Evolutionary conservation across 1,284 basidiomycete genomes (phyloP).

Genomic region (Moesziomyces sp.): DNA sequence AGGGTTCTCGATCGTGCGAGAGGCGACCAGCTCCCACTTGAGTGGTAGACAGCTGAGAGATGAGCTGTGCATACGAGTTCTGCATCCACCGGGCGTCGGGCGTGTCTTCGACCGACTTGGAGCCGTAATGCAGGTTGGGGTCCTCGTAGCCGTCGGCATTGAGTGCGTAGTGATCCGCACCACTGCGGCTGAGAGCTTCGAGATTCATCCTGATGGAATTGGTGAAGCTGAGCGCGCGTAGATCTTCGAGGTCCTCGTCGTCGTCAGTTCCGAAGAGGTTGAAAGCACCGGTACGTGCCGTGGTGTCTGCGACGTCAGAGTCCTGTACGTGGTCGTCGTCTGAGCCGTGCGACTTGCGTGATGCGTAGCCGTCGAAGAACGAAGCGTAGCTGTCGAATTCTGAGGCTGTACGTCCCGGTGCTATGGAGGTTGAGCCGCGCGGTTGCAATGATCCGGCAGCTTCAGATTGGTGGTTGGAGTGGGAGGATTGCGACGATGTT

Average conservation of each 20-base stretch:
- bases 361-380: slow-evolving; percentile 22
- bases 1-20: no score
- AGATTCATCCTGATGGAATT: slow-evolving; percentile 35
- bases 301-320: no score
- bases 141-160: slow-evolving; percentile 26
- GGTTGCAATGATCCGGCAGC: not conserved
- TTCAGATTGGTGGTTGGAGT: not conserved
- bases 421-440: not conserved
- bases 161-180: slow-evolving; percentile 28
- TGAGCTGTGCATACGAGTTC: slow-evolving; percentile 23
- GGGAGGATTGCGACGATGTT: not conserved
- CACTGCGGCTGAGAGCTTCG: slow-evolving; percentile 16
- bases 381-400: slow-evolving; percentile 11
- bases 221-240: slow-evolving; percentile 12
- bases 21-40: not conserved
- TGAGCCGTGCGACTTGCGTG: not conserved
- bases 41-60: slow-evolving; percentile 25
- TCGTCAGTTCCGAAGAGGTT: slow-evolving; percentile 3
- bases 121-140: slow-evolving; percentile 13
- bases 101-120: slow-evolving; percentile 14
- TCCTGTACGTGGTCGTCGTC: not conserved
- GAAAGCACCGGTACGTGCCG: no score
- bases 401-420: not conserved
- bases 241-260: slow-evolving; percentile 24
- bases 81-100: slow-evolving; percentile 5